phyloP scores from a whole-genome alignment of 164 flowering plant species.

The Nymphaea thermarum region DNA sequence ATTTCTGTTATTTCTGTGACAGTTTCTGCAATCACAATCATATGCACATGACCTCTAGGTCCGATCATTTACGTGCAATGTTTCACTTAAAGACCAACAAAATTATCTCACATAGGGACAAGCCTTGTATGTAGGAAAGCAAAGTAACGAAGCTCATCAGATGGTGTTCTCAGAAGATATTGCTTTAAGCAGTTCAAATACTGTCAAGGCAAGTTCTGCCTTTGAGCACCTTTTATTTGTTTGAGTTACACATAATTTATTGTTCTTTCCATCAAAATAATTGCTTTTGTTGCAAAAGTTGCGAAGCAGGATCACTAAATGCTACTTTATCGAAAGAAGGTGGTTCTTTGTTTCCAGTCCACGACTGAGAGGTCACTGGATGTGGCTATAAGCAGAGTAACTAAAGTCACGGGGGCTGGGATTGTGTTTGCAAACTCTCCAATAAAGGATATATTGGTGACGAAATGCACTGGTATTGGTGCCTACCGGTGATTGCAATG shows the following conservation, averaged over 20 bases:
- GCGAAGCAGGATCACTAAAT: conserved; percentile 26
- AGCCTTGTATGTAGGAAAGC: conserved; percentile 25
- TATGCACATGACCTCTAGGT: no score
- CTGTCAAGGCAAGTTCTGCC: conserved; percentile 28
- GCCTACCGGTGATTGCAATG: no score
- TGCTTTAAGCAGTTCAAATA: conserved; percentile 16
- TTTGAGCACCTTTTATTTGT: background rate
- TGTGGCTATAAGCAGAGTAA: conserved; percentile 15
- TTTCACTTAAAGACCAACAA: background rate
- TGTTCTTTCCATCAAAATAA: background rate
- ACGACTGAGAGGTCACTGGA: conserved; percentile 17
- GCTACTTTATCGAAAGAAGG: conserved; percentile 36
- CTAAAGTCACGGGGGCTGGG: conserved; percentile 21
- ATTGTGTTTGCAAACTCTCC: conserved; percentile 31
- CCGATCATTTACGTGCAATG: background rate
- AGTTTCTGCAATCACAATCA: no score
- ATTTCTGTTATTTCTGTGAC: no score
- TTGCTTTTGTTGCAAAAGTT: conserved; percentile 23
- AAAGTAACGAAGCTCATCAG: conserved; percentile 17
- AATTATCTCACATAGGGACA: conserved; percentile 29
- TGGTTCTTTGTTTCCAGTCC: conserved; percentile 40
- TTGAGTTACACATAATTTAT: background rate
- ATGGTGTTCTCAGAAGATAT: conserved; percentile 33
- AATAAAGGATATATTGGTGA: conserved; percentile 25
- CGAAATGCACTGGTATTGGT: no score